Base-by-base conservation (phyloP, 805 yeast species). In the Metschnikowia proteae region DNA sequence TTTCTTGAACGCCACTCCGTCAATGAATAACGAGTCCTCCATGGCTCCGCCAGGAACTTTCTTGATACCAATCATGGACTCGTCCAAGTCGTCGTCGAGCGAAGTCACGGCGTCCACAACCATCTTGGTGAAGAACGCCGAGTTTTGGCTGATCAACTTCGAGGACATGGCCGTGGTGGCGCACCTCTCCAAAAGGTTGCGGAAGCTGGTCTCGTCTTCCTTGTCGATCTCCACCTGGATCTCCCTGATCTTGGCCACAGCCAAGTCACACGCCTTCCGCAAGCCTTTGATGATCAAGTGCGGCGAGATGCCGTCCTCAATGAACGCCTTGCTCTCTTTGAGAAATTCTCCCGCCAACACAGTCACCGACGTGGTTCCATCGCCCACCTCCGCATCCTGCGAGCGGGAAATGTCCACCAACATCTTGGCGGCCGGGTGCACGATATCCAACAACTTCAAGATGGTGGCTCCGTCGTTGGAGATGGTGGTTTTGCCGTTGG, bases 381-480 rank as follows among this genome's bases (percentile, higher is more conserved):
- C 99, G 51, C 99, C 99, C 55, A 94, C 96, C 68, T 92, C 98
- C 51, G 95, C 96, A 66, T 92, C 99, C 72, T 92, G 99, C 3
- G 96, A 90, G 65, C 95, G 85, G 13, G 97, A 87, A 49, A 92
- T 87, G 65, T 92, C 96, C 46, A 92, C 99, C 57, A 92, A 74
- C 51, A 92, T 91, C 67, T 89, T 90, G 9, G 99, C 99, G 8
- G 99, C 99, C 7, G 99, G 99, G 62, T 94, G 99, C 26, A 94
- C 97, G 48, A 94, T 95, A 63, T 94, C 99, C 57, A 94, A 72
- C 49, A 94, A 76, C 64, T 86, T 88, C 65, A 94, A 75, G 59
- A 94, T 92, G 2, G 99, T 94, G 36, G 99, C 99, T 57, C 99
- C 99, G 65, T 94, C 99, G 67, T 94, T 94, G 38, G 99, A 92